Conservation (phyloP, 306 rosid species). For the Citrullus amarus region DNA sequence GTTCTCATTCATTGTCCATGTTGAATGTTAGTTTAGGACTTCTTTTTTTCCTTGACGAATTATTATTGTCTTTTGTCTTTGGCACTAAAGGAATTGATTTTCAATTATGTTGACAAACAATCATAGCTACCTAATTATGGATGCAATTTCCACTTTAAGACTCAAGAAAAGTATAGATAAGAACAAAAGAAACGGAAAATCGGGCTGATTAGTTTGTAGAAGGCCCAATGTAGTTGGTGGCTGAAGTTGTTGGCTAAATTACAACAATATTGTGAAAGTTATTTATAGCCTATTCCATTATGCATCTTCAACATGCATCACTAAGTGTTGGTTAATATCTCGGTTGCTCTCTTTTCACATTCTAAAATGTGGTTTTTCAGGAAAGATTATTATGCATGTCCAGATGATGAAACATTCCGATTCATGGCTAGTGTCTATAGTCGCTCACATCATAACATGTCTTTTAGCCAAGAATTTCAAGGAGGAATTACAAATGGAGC, state of each 20-base stretch:
- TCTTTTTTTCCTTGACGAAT: background rate
- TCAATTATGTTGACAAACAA: background rate
- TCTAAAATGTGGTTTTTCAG: slow-evolving; percentile 36
- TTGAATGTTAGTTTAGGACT: background rate
- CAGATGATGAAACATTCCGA: slow-evolving; percentile 73
- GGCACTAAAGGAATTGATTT: background rate
- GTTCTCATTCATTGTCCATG: background rate
- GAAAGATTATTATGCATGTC: slow-evolving; percentile 65
- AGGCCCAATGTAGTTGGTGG: background rate
- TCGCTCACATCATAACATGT: slow-evolving; percentile 83
- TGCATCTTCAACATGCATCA: background rate
- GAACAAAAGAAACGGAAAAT: background rate
- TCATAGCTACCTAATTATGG: background rate
- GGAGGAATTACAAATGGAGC: slow-evolving; percentile 91
- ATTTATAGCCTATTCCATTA: background rate
- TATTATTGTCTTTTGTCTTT: background rate
- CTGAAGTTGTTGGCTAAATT: background rate
- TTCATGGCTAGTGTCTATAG: slow-evolving; percentile 83
- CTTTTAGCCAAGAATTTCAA: slow-evolving; percentile 64
- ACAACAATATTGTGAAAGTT: background rate
- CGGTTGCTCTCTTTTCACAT: slow-evolving; percentile 8
- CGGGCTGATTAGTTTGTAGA: background rate
- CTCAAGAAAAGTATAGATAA: background rate
- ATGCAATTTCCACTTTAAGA: background rate
- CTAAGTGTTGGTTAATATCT: background rate